phyloP scores from a whole-genome alignment of 176 grass and related monocot genomes.

The Alloteropsis semialata region DNA sequence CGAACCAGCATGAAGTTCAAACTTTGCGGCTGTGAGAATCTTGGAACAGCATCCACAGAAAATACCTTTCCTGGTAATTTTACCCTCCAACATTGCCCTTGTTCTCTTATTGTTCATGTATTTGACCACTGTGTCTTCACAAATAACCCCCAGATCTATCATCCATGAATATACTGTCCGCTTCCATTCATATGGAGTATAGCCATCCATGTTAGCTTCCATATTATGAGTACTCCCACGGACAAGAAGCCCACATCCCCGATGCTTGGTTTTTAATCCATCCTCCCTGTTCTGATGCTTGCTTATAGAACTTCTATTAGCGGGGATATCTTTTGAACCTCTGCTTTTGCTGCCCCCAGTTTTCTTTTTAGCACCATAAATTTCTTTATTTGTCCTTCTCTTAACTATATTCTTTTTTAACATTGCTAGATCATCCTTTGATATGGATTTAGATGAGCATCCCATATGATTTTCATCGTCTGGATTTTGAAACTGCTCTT shows the following conservation, averaged over 20 bases:
- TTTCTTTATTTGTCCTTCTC: conserved; percentile 46
- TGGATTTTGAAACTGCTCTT: conserved; percentile 52
- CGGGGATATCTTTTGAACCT: conserved; percentile 26
- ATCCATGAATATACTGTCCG: conserved; percentile 88
- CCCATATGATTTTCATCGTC: conserved; percentile 25
- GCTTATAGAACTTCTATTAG: conserved; percentile 29
- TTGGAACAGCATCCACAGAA: conserved; percentile 88
- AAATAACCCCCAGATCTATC: conserved; percentile 83
- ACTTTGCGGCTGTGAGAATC: conserved; percentile 65
- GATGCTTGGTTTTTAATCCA: conserved; percentile 34
- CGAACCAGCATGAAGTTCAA: conserved; percentile 98
- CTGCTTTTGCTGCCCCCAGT: conserved; percentile 35
- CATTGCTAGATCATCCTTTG: conserved; percentile 65
- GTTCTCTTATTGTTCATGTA: conserved; percentile 80
- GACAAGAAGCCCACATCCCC: conserved; percentile 47
- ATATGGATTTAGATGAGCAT: conserved; percentile 47
- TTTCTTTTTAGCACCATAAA: conserved; percentile 50
- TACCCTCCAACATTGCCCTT: conserved; percentile 59
- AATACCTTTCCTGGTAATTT: conserved; percentile 85
- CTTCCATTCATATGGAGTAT: conserved; percentile 74
- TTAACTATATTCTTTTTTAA: conserved; percentile 84
- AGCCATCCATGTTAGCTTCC: conserved; percentile 43
- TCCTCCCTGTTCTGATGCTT: conserved; percentile 18
- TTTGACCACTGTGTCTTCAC: conserved; percentile 59
- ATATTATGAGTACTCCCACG: conserved; percentile 38